These are phyloP conservation scores for Teratosphaeria viscida DNA, from an alignment of 2,329 filamentous ascomycete species.

Conservation along the genomic window DNA sequence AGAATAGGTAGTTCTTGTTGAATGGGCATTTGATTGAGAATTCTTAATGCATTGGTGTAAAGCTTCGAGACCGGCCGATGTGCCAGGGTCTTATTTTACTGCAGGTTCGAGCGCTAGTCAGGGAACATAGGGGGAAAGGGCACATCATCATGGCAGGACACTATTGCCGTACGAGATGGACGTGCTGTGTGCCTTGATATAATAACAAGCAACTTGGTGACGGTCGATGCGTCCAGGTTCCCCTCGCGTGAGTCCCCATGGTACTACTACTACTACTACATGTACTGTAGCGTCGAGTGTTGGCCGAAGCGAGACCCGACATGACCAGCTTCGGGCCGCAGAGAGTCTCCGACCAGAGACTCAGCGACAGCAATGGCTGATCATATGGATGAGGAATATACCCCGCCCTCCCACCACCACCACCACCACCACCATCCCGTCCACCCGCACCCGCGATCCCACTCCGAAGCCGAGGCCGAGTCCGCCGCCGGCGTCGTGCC, in stretches of 20 bases:
- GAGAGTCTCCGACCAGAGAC: background rate
- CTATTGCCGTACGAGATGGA: background rate
- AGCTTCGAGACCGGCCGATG: background rate
- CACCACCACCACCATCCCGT: background rate
- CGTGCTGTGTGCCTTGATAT: background rate
- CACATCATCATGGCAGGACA: background rate
- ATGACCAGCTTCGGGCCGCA: background rate
- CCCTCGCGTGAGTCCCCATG: background rate
- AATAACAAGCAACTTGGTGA: background rate
- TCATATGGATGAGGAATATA: background rate
- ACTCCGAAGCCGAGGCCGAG: conserved; percentile 7
- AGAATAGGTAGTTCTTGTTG: background rate
- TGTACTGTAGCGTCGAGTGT: background rate
- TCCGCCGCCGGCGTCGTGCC: conserved; percentile 28
- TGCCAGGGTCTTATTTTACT: background rate
- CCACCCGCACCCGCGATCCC: background rate
- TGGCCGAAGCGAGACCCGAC: background rate
- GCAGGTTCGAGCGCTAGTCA: background rate
- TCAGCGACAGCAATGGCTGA: conserved; percentile 3
- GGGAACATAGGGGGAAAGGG: background rate
- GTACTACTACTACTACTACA: no score
- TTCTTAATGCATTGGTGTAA: background rate
- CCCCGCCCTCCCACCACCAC: background rate
- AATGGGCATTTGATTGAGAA: background rate
- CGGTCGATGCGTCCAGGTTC: background rate